phyloP scores from a whole-genome alignment of 495 filamentous ascomycete genomes.

The Penicillium ochrochloron region DNA sequence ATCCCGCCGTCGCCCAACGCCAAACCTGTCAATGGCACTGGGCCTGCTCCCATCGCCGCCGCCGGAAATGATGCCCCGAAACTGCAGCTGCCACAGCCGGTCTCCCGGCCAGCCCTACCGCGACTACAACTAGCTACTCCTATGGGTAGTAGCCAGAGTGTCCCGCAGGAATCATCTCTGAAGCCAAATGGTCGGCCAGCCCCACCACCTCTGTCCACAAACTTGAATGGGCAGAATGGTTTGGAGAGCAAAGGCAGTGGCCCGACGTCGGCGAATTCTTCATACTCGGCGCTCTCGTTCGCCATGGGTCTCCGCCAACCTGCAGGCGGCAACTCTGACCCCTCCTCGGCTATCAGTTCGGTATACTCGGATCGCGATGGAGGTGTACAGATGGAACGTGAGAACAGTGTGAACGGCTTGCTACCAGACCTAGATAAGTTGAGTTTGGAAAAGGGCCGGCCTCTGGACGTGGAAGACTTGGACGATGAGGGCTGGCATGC shows the following conservation, averaged over 20 bases:
- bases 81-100: conserved; percentile 26
- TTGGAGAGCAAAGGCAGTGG: conserved; percentile 75
- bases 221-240: conserved; percentile 72
- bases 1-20: conserved; percentile 84
- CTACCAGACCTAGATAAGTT: conserved; percentile 76
- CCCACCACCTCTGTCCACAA: conserved; percentile 54
- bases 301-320: conserved; percentile 65
- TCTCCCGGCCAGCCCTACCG: conserved; percentile 63
- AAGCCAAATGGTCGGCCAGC: conserved; percentile 55
- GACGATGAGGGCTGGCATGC: conserved; percentile 95
- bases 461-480: conserved; percentile 87
- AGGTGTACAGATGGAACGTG: conserved; percentile 71
- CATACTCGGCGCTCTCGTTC: conserved; percentile 77
- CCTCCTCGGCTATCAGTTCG: conserved; percentile 84
- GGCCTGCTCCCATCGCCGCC: conserved; percentile 31
- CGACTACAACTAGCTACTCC: conserved; percentile 82
- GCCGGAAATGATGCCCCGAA: conserved; percentile 19
- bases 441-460: conserved; percentile 76
- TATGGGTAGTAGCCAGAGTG: conserved; percentile 69
- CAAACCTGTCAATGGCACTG: conserved; percentile 63
- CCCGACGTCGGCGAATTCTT: conserved; percentile 81
- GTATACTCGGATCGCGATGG: conserved; percentile 77
- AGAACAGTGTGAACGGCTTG: conserved; percentile 67
- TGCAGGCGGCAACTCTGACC: conserved; percentile 73
- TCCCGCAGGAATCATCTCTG: conserved; percentile 63